These are phyloP conservation scores for Cladosporium sp. DNA, from an alignment of 2,329 filamentous ascomycete genomes.

Conservation along the genomic window DNA sequence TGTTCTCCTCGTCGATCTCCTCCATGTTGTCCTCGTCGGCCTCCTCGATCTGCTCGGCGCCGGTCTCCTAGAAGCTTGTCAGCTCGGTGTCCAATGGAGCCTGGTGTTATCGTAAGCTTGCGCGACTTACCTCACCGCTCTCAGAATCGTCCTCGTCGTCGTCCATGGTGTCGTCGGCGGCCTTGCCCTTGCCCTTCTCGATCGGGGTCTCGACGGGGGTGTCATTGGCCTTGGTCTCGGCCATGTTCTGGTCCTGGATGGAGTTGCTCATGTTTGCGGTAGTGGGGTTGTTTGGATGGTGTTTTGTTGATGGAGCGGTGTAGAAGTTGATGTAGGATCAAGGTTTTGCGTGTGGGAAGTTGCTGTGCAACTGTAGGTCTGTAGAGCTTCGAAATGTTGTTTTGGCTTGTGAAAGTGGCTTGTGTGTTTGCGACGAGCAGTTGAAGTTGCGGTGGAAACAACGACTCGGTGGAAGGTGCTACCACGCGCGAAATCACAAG, in stretches of 20 bases:
- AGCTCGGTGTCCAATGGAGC: conserved; percentile 9
- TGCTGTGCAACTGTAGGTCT: neutral
- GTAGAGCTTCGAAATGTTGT: neutral
- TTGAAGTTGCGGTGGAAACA: conserved; percentile 18
- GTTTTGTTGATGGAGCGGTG: conserved; percentile 16
- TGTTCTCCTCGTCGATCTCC: conserved; percentile 88
- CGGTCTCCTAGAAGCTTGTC: conserved; percentile 20
- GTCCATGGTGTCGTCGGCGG: conserved; percentile 67
- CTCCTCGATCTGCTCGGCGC: conserved; percentile 56
- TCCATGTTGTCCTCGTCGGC: conserved; percentile 81
- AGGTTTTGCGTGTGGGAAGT: neutral
- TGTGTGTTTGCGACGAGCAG: conserved; percentile 7
- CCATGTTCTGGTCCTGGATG: conserved; percentile 27
- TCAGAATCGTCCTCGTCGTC: conserved; percentile 47
- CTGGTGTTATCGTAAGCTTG: neutral
- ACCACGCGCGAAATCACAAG: neutral
- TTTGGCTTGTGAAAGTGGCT: conserved; percentile 8
- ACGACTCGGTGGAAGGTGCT: conserved; percentile 9
- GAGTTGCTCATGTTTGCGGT: conserved; percentile 29
- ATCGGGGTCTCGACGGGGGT: conserved; percentile 37
- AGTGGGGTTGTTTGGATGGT: conserved; percentile 5
- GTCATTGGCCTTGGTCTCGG: conserved; percentile 29
- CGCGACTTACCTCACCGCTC: conserved; percentile 38
- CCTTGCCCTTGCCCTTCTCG: conserved; percentile 89
- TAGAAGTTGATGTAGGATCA: neutral